Conservation (phyloP, 495 filamentous ascomycete species). For the Daldinia grandis region DNA sequence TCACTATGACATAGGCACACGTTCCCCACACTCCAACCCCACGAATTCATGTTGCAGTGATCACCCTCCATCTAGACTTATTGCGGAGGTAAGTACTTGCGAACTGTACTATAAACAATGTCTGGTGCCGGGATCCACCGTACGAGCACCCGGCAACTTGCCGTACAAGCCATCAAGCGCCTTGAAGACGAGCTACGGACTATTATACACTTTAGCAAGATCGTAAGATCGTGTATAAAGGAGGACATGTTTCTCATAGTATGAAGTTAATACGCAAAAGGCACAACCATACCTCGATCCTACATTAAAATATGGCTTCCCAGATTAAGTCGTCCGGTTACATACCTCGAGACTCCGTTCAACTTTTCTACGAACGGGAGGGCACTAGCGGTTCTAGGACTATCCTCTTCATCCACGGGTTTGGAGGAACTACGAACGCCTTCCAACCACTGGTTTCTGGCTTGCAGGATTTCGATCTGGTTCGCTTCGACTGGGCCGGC, state of each 20-base stretch:
- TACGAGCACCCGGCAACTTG: background rate
- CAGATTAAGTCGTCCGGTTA: slow-evolving; percentile 19
- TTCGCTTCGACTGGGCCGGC: slow-evolving; percentile 19
- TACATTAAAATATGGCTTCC: slow-evolving; percentile 5
- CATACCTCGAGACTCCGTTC: slow-evolving; percentile 7
- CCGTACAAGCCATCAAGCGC: background rate
- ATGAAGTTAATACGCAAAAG: background rate
- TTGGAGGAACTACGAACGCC: slow-evolving; percentile 15
- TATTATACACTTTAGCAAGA: background rate
- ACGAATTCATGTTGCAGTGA: background rate
- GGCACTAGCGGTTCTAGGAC: slow-evolving; percentile 1
- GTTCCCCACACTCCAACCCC: background rate
- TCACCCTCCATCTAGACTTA: background rate
- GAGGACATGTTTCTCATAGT: background rate
- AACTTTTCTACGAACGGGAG: slow-evolving; percentile 23
- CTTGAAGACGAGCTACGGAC: background rate
- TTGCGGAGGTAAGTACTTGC: background rate
- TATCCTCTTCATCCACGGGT: slow-evolving; percentile 12
- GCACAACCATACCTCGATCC: background rate
- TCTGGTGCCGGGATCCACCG: background rate
- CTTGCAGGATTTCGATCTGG: slow-evolving; percentile 8
- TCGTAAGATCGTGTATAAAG: background rate
- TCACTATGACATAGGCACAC: background rate
- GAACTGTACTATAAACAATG: background rate
- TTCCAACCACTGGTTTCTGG: slow-evolving; percentile 11